Percentiles rank a stretch among this genome's conserved stretches.
These are phyloP conservation scores for Lycium barbarum DNA, from an alignment of 257 asterid genomes.

Conservation along the genomic window DNA sequence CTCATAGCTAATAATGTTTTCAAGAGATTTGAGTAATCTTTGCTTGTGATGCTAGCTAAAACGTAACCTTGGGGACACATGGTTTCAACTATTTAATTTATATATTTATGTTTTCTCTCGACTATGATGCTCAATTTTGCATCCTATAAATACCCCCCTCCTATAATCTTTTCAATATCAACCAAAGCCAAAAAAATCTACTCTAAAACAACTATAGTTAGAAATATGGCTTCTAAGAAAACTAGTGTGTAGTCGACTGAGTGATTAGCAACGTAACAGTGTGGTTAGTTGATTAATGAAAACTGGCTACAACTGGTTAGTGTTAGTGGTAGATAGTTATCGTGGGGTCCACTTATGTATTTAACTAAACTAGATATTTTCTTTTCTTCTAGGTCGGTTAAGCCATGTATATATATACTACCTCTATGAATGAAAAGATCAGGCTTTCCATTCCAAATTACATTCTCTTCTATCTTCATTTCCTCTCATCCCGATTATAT, in stretches of 20 bases:
- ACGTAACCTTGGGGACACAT: background rate
- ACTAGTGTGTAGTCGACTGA: background rate
- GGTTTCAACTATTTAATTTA: background rate
- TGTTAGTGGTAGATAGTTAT: too few relatives aligned
- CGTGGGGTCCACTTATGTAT: too few relatives aligned
- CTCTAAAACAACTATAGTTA: background rate
- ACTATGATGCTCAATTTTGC: background rate
- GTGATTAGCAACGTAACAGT: too few relatives aligned
- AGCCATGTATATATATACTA: too few relatives aligned
- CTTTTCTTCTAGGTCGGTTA: too few relatives aligned
- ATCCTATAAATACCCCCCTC: conserved; percentile 50
- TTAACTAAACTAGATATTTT: too few relatives aligned
- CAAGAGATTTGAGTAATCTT: conserved; percentile 29
- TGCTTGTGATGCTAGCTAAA: conserved; percentile 52
- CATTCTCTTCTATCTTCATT: too few relatives aligned
- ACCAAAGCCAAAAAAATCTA: conserved; percentile 11
- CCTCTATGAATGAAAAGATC: too few relatives aligned
- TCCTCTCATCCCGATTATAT: too few relatives aligned
- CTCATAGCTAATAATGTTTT: conserved; percentile 38
- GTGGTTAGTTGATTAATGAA: too few relatives aligned
- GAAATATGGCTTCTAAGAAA: conserved; percentile 52
- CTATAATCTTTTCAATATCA: conserved; percentile 34
- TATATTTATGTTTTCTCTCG: conserved; percentile 9
- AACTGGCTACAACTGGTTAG: too few relatives aligned
- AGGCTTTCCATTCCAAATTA: too few relatives aligned